Base-by-base conservation (phyloP, 208 protist species). In the Trypanosoma brucei region DNA sequence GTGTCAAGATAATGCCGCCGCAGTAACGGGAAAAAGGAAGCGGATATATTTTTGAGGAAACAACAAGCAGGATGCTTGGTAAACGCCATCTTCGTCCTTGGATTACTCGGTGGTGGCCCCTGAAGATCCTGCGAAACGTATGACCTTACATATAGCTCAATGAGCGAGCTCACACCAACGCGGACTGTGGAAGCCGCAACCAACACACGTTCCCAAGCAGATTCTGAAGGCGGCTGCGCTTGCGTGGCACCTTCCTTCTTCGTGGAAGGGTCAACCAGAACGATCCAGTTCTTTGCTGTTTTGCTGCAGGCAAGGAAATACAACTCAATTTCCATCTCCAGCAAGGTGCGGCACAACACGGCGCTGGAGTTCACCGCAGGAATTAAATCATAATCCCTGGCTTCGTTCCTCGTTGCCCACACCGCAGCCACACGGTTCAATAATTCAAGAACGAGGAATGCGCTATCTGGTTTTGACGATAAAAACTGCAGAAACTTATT, bases 1-100 rank as follows among this genome's bases (percentile, higher is more conserved):
- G 42, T 39, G 38, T 81, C 60, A 3, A 90, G 48, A 42, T 84
- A 87, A 53, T 91, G 79, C 7, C 72, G 74, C 7, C 84, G 81
- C 3, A 81, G 44, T 0, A 88, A 36, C 3, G 75, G 65, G 51
- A 78, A 82, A 33, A 80, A 77, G 1, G 68, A 48, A 8, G 61
- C 55, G 4, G 71, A 48, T 3, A 85, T 62, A 8, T 51, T 39
- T 2, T 54, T 14, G 9, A 88, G 14, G 53, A 73, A 73, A n/a
- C 59, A 6, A 45, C 48, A 66, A 3, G 48, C 31, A 40, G 65
- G n/a, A 42, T 22, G 34, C 39, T 62, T 30, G 6, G 59, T 40
- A 59, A 64, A 63, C 22, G 65, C 9, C 3, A 60, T 9, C 3
- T 22, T 44, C 2, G 34, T 42, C 30, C 37, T 44, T 39, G 14